phyloP scores from a whole-genome alignment of 2,329 filamentous ascomycete species.

The Dichotomopilus funicola region DNA sequence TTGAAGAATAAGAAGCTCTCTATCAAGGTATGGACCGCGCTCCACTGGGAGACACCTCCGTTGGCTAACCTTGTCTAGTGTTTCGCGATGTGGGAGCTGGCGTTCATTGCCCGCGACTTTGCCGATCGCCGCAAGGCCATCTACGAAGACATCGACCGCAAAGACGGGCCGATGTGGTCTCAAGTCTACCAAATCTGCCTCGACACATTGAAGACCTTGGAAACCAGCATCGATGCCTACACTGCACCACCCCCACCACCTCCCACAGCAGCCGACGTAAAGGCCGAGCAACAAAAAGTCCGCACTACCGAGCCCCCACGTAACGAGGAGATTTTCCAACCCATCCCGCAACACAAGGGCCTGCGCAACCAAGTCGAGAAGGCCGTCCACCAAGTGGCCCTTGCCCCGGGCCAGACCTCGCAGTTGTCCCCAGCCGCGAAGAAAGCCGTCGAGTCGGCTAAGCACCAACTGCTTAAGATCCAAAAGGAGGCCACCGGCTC shows the following conservation, averaged over 20 bases:
- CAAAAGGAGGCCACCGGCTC: conserved; percentile 49
- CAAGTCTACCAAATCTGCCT: conserved; percentile 68
- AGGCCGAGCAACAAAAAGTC: conserved; percentile 26
- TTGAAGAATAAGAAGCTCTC: conserved; percentile 76
- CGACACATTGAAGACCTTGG: conserved; percentile 60
- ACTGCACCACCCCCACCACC: conserved; percentile 31
- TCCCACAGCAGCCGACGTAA: conserved; percentile 26
- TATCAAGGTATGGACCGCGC: conserved; percentile 49
- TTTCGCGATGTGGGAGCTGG: conserved; percentile 89
- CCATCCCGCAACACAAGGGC: conserved; percentile 29
- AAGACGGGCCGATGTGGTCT: conserved; percentile 72
- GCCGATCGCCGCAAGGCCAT: conserved; percentile 71
- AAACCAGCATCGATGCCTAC: conserved; percentile 58
- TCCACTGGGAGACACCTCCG: not conserved
- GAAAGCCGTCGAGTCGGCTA: conserved; percentile 42
- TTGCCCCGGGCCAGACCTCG: conserved; percentile 43
- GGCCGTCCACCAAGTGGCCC: conserved; percentile 37
- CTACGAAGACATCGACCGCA: conserved; percentile 80
- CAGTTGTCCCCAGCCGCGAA: conserved; percentile 46
- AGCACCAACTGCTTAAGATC: conserved; percentile 44
- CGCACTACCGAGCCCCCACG: conserved; percentile 36
- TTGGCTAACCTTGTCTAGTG: conserved; percentile 38
- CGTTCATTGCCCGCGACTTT: conserved; percentile 69
- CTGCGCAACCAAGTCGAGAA: conserved; percentile 42
- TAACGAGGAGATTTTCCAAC: conserved; percentile 41